Evolutionary conservation across 306 rosid genomes (phyloP), one percentile per base, ranked within the genome.

Genomic region (Sindora glabra): DNA sequence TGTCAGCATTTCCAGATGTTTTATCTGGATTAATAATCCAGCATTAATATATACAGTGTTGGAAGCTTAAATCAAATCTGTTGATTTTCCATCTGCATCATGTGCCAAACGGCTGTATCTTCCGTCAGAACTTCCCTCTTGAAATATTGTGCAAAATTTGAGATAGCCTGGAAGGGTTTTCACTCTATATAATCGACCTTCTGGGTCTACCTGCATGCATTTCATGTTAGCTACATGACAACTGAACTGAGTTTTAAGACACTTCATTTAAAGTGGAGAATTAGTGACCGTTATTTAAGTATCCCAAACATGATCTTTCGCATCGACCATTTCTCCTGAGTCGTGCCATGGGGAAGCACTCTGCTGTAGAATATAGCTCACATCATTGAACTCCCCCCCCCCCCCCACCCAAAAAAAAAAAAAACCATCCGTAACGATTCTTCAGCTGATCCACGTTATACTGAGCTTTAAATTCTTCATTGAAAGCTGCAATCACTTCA

Each of bases 381-480:
- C 69, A 24, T 84, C 95, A 68, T 70, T 84, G 73, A 81, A 82
- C 70, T 81, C 85, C 65, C 85, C 74, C 78, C 80, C 77, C 67
- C n/a, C n/a, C n/a, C n/a, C n/a, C n/a, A n/a, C n/a, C n/a, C n/a
- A n/a, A n/a, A n/a, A n/a, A n/a, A n/a, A n/a, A n/a, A n/a, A n/a
- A n/a, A n/a, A 81, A 68, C 68, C 84, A 81, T 64, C 84, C 84
- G 85, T 59, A 79, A 39, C 95, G 77, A 56, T 81, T 87, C 77
- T 87, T 87, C 72, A 84, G 76, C 58, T 84, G 83, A 57, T 87
- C 95, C 67, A 81, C 77, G 76, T 81, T 89, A 73, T 79, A 73
- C 46, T 67, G 81, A 73, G 86, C 74, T 70, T 77, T 72, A 64
- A 87, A 87, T 69, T 42, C 81, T 9, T 56, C 60, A 56, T 84